These are phyloP conservation scores for Puccinia hordei DNA, from an alignment of 1,284 basidiomycete genomes.

Conservation along the genomic window DNA sequence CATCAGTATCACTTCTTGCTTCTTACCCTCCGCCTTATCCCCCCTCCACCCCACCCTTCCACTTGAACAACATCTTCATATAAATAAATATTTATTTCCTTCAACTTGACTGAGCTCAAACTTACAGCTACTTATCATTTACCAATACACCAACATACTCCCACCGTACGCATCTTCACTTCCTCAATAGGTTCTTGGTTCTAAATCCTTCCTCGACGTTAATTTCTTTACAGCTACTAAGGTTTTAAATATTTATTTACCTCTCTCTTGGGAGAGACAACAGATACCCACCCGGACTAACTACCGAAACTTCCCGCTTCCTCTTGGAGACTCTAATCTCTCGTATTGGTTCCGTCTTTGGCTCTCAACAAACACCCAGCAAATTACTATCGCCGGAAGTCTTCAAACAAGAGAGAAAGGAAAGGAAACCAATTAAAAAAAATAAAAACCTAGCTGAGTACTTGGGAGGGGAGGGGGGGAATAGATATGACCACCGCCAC, in stretches of 20 bases:
- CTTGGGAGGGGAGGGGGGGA: no score
- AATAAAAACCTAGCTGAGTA: not conserved
- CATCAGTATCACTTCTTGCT: not conserved
- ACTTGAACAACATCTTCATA: no score
- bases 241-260: not conserved
- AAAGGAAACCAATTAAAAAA: not conserved
- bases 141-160: not conserved
- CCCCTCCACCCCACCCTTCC: not conserved
- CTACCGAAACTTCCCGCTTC: slow-evolving; percentile 11
- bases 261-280: not conserved
- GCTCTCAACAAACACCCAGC: not conserved
- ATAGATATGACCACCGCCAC: slow-evolving; percentile 3
- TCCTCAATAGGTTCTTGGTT: not conserved
- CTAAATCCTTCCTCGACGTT: not conserved
- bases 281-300: not conserved
- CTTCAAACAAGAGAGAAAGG: not conserved
- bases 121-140: slow-evolving; percentile 21
- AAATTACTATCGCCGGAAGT: not conserved
- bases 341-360: not conserved
- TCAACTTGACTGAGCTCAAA: slow-evolving; percentile 16
- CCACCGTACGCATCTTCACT: slow-evolving; percentile 2
- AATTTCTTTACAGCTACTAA: not conserved
- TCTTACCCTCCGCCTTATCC: slow-evolving; percentile 6
- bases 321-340: slow-evolving; percentile 12
- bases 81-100: no score